A percentile compares a stretch with the other conserved stretches of the same genome.
Evolutionary conservation across 306 rosid species (phyloP).

Genomic region (Cicer yamashitae): DNA sequence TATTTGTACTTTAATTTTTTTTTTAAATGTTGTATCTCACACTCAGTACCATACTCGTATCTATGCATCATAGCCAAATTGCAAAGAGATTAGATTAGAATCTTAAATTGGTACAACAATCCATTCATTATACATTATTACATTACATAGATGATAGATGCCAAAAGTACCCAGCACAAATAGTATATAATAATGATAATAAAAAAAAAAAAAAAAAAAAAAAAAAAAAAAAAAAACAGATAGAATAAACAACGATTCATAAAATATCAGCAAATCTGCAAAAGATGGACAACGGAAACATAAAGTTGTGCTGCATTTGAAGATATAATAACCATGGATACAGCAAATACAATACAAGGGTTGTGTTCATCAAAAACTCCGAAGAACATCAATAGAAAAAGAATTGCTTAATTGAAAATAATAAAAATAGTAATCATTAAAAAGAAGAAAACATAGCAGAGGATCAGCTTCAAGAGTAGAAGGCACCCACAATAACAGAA

Average conservation of each 20-base stretch:
- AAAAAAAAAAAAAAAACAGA: neutral
- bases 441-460: neutral
- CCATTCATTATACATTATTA: neutral
- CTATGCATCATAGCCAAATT: neutral
- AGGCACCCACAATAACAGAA: neutral
- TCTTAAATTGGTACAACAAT: neutral
- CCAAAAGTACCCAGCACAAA: conserved; percentile 14
- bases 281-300: neutral
- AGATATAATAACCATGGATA: conserved; percentile 4
- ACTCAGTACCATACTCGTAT: no score
- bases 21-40: no score
- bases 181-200: neutral
- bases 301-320: neutral
- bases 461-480: neutral
- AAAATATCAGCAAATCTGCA: neutral
- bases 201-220: neutral
- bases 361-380: neutral
- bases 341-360: neutral
- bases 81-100: conserved; percentile 10
- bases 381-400: neutral
- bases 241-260: neutral
- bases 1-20: no score
- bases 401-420: neutral
- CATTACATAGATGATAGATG: neutral
- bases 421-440: neutral